Conservation (phyloP, 768 basidiomycete genomes). For the Psilocybe sp. region DNA sequence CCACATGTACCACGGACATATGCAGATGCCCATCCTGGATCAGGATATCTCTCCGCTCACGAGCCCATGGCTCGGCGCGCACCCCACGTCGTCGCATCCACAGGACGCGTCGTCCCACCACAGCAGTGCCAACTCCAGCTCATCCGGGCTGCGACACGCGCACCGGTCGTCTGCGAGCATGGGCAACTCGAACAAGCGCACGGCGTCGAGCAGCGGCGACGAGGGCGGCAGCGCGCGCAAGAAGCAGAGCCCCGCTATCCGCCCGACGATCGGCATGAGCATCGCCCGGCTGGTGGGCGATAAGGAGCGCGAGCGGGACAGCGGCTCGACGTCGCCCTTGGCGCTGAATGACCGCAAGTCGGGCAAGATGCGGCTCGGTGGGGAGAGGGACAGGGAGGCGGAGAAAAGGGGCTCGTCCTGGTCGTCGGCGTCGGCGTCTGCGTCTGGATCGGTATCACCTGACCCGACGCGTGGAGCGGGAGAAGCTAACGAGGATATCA, state of each 20-base stretch:
- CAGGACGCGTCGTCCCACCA: no score
- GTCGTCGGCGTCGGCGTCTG: slow-evolving; percentile 10
- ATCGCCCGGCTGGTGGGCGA: slow-evolving; percentile 1
- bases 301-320: slow-evolving; percentile 1
- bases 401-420: no score
- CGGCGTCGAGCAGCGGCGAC: slow-evolving; percentile 55
- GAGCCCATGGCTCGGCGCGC: slow-evolving; percentile 76
- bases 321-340: slow-evolving; percentile 13
- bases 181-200: slow-evolving; percentile 43
- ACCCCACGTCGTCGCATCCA: slow-evolving; percentile 19
- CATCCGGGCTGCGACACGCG: not conserved
- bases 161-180: not conserved
- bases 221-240: slow-evolving; percentile 49
- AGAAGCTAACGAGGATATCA: no score
- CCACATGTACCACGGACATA: slow-evolving; percentile 21
- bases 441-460: slow-evolving; percentile 14
- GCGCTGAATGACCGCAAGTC: not conserved
- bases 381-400: not conserved
- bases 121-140: not conserved
- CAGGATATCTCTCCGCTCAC: slow-evolving; percentile 78
- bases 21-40: slow-evolving; percentile 53
- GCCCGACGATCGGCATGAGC: slow-evolving; percentile 19
- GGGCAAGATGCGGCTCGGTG: not conserved
- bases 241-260: slow-evolving; percentile 49
- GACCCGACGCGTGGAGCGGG: slow-evolving; percentile 1